Base-by-base conservation (phyloP, 116 monocot species). In the Papilionanthe hybrid region DNA sequence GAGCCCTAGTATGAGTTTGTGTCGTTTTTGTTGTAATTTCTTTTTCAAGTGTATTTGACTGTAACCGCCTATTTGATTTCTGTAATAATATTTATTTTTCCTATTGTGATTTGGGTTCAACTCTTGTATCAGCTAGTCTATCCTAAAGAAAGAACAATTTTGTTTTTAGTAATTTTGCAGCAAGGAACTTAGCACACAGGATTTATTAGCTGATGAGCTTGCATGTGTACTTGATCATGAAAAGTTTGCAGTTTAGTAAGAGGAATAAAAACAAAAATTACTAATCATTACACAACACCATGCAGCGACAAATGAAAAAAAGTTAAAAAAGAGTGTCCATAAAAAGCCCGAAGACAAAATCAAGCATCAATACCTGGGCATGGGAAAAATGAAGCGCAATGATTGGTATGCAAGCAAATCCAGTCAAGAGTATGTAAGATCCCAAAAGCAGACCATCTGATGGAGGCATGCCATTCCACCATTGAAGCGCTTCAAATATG, bases 401-500 rank as follows among this genome's bases (percentile, higher is more conserved):
- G 72, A 99, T 99, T 41, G 99, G 99, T 55, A 90, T 85, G 82
- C 93, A 95, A 79, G 95, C 95, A 80, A 93, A 55, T 41, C 90
- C 95, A 5, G 91, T 89, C 47, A 95, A 82, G 69, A 99, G 88
- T 86, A 99, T 90, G 77, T 85, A 95, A n/a, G 87, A 89, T n/a
- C 99, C 99, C 53, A 99, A 77, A 79, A 99, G 86, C 50, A 99
- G 69, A 42, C 99, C 93, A 93, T 99, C 95, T 47, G 95, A 99
- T 65, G 95, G 95, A 78, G 95, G 87, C 74, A 87, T 93, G 76
- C 99, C 99, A 85, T 92, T 91, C 90, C 93, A 91, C 95, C 95
- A 99, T 75, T 93, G 93, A 41, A 99, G 86, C 91, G 90, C 93
- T 90, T 99, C 95, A 78, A 99, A 99, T 30, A 99, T 93, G 77